These are phyloP conservation scores for Daldinia sp. DNA, from an alignment of 2,329 filamentous ascomycete genomes.

Conservation along the genomic window DNA sequence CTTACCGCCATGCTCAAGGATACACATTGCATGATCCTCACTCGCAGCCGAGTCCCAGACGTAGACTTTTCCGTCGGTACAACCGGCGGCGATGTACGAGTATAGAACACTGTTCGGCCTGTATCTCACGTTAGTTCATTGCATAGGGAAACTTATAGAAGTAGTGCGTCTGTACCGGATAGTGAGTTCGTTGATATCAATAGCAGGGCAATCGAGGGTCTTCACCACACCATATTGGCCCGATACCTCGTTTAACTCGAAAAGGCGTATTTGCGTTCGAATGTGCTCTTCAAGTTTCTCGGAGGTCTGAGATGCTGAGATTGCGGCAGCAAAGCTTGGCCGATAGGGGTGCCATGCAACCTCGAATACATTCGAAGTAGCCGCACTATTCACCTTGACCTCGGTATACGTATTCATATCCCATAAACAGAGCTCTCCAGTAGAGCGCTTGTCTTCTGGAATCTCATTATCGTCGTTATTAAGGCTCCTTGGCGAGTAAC, in stretches of 20 bases:
- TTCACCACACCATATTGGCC: constrained; percentile 62
- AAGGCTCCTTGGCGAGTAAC: constrained; percentile 71
- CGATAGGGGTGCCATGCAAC: constrained; percentile 71
- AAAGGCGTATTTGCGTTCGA: constrained; percentile 70
- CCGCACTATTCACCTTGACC: constrained; percentile 63
- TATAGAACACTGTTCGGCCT: constrained; percentile 64
- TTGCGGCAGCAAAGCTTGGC: constrained; percentile 67
- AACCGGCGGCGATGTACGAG: constrained; percentile 70
- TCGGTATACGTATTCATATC: constrained; percentile 60
- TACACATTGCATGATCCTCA: constrained; percentile 66
- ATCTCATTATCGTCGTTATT: constrained; percentile 67
- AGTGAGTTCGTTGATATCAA: constrained; percentile 73
- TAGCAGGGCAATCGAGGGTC: constrained; percentile 68
- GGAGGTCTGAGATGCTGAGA: constrained; percentile 62
- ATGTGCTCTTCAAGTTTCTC: constrained; percentile 58
- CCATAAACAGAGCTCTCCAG: constrained; percentile 72
- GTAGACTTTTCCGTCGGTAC: constrained; percentile 71
- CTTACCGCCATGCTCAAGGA: constrained; percentile 64
- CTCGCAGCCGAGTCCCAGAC: constrained; percentile 71
- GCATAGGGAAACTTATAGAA: not conserved
- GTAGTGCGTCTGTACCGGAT: constrained; percentile 57
- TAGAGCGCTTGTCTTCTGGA: constrained; percentile 67
- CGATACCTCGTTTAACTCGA: constrained; percentile 53
- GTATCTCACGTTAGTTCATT: constrained; percentile 43
- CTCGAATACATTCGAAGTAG: constrained; percentile 72